Evolutionary conservation across 2,329 filamentous ascomycete species (phyloP).

Genomic region (Aureobasidium leucospermi): DNA sequence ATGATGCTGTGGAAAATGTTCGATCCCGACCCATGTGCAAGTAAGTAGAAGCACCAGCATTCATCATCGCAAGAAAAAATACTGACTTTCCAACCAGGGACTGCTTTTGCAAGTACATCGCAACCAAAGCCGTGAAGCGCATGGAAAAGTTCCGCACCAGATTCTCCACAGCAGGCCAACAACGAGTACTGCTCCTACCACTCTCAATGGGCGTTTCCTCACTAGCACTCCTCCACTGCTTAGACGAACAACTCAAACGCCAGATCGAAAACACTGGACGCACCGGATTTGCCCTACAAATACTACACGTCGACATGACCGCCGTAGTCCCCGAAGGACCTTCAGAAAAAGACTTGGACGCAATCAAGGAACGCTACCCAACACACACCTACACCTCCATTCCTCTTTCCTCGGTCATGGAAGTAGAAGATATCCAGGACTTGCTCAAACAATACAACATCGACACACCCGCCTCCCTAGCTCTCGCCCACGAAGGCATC

Average conservation of each 20-base stretch:
- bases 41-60: slow-evolving; percentile 30
- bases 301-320: slow-evolving; percentile 41
- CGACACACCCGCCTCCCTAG: not conserved
- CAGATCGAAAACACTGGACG: slow-evolving; percentile 59
- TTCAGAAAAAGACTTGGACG: slow-evolving; percentile 17
- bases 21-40: slow-evolving; percentile 55
- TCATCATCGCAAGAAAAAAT: not conserved
- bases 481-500: not conserved
- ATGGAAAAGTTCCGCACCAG: slow-evolving; percentile 50
- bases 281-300: slow-evolving; percentile 59
- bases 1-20: slow-evolving; percentile 45
- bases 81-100: slow-evolving; percentile 36
- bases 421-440: slow-evolving; percentile 12
- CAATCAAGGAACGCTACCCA: slow-evolving; percentile 53
- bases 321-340: slow-evolving; percentile 40
- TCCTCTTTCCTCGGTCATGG: slow-evolving; percentile 53
- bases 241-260: slow-evolving; percentile 61
- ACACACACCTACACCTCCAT: slow-evolving; percentile 56
- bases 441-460: slow-evolving; percentile 3
- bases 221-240: slow-evolving; percentile 64
- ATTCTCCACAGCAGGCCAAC: slow-evolving; percentile 36
- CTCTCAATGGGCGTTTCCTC: slow-evolving; percentile 81
- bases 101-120: slow-evolving; percentile 74
- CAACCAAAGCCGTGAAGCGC: slow-evolving; percentile 73
- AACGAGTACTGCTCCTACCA: slow-evolving; percentile 61